Evolutionary conservation across 2,329 filamentous ascomycete genomes (phyloP).

Genomic region (Colletotrichum sp.): DNA sequence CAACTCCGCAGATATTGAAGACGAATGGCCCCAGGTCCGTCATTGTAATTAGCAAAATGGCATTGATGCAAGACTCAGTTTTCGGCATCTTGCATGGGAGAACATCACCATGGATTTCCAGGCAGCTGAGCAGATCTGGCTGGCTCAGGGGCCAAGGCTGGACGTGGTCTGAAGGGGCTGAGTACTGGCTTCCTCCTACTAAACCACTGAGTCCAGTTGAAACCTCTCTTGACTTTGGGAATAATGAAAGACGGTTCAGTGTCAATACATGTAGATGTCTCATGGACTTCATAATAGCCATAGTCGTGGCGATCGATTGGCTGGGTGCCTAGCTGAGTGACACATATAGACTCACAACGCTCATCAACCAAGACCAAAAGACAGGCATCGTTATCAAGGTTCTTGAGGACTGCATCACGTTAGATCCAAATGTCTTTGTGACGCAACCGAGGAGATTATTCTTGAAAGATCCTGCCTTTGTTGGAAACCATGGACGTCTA

Average conservation of each 20-base stretch:
- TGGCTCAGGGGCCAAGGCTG: background rate
- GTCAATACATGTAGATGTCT: background rate
- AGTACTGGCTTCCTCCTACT: background rate
- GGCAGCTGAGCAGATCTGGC: background rate
- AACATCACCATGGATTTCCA: background rate
- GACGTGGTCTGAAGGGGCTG: background rate
- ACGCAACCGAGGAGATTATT: background rate
- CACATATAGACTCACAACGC: rapidly evolving
- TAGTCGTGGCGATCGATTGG: background rate
- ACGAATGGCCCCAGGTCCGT: background rate
- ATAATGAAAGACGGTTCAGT: background rate
- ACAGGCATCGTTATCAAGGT: background rate
- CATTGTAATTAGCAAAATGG: background rate
- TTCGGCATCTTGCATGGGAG: background rate
- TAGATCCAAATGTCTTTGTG: background rate
- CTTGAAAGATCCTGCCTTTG: background rate
- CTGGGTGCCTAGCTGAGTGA: background rate
- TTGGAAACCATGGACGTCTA: background rate
- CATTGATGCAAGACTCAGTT: background rate
- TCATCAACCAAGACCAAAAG: background rate
- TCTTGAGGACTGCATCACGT: background rate
- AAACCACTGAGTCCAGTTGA: background rate
- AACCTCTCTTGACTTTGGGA: background rate
- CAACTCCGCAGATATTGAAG: background rate
- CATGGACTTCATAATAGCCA: background rate